Base-by-base conservation (phyloP, 2,329 filamentous ascomycete genomes). In the Podosphaera fusca region DNA sequence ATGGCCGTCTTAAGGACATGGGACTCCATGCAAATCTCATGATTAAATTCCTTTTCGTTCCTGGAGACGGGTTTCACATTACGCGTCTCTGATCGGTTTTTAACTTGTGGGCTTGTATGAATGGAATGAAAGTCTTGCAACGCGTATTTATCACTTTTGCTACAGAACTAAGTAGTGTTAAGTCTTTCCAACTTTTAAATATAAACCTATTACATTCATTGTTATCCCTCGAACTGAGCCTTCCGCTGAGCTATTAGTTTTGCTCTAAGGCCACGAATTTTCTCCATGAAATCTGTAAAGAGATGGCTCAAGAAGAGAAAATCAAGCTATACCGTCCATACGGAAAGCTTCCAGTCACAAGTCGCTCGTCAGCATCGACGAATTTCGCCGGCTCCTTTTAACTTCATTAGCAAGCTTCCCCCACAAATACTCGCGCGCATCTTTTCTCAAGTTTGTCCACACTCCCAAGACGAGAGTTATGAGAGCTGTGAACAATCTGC, bases 371-470 rank as follows among this genome's bases (percentile, higher is more conserved):
- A 12, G n/a, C 45, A 49, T 12, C 9, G 21, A 12, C n/a, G 8
- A 49, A 49, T 30, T 8, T 8, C 8, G 8, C 29, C 45, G 8
- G 45, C 45, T 49, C 3, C 4, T n/a, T 30, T 30, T 21, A 49
- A 12, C n/a, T 21, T 30, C 21, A n/a, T 12, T 21, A 49, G n/a
- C 3, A 69, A 70, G 56, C 75, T 95, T 9, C 84, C 87, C 8
- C 70, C 75, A 33, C 71, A 76, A n/a, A 74, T 94, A 35, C 75
- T 95, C 58, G 75, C 80, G 62, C 79, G 78, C 67, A 89, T 95
- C 67, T 90, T 95, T 68, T 71, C 76, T 64, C 81, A 81, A 62
- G 81, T 95, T 58, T 95, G 89, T 64, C 89, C 89, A 6, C 90
- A 96, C 69, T 73, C 81, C 40, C 71, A 73, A 56, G 89, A 96